Conservation (phyloP, 352 stramenopile genomes). For the Phytophthora kernoviae region DNA sequence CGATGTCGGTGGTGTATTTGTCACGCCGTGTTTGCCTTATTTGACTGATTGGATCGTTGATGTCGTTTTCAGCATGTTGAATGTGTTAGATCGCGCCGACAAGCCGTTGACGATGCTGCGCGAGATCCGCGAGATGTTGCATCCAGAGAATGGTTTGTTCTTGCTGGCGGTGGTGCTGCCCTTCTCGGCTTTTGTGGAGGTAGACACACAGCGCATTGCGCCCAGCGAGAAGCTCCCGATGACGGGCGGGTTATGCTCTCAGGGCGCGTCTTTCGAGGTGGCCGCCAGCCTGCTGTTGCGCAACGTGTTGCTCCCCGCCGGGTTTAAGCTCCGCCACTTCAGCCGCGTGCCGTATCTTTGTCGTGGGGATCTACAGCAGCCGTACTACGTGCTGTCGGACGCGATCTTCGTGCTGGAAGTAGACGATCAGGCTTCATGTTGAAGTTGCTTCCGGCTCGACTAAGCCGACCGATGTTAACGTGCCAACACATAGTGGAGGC, state of each 20-base stretch:
- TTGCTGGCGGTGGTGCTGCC: slow-evolving; percentile 80
- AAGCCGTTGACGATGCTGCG: slow-evolving; percentile 79
- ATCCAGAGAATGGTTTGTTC: slow-evolving; percentile 75
- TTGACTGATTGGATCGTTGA: slow-evolving; percentile 14
- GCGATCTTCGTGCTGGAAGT: slow-evolving; percentile 84
- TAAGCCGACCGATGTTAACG: not conserved
- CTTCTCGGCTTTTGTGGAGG: slow-evolving; percentile 83
- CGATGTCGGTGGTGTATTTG: slow-evolving; percentile 27
- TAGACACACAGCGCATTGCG: slow-evolving; percentile 63
- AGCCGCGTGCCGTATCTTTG: slow-evolving; percentile 86
- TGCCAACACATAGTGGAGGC: no score
- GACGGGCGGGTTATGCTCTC: slow-evolving; percentile 59
- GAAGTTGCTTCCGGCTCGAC: slow-evolving; percentile 8
- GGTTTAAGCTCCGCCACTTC: slow-evolving; percentile 82
- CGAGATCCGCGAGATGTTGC: slow-evolving; percentile 76
- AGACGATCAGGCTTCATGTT: slow-evolving; percentile 27
- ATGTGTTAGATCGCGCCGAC: slow-evolving; percentile 83
- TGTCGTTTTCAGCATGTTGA: slow-evolving; percentile 59
- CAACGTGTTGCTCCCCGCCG: slow-evolving; percentile 70
- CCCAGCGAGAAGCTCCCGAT: slow-evolving; percentile 75
- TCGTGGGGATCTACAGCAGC: slow-evolving; percentile 73
- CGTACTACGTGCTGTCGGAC: slow-evolving; percentile 88
- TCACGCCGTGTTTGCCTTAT: slow-evolving; percentile 17
- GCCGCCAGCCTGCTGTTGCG: slow-evolving; percentile 60
- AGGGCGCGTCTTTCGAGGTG: slow-evolving; percentile 72